phyloP scores from a whole-genome alignment of 768 basidiomycete species.

The Favolaschia claudopus region DNA sequence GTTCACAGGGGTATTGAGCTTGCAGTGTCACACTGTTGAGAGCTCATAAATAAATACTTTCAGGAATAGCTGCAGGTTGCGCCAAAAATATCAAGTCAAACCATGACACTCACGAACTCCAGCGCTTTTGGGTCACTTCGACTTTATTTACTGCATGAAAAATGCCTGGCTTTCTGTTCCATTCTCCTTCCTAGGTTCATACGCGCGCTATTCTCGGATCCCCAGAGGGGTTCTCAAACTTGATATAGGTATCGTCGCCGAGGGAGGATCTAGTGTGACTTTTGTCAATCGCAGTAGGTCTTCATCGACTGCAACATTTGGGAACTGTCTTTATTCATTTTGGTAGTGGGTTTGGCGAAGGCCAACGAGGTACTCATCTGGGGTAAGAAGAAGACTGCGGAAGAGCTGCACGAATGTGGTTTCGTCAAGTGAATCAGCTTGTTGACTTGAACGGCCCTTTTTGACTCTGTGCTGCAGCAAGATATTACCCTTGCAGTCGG shows the following conservation, averaged over 20 bases:
- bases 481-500: slow-evolving; percentile 63
- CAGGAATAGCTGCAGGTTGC: slow-evolving; percentile 78
- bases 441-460: slow-evolving; percentile 4
- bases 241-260: slow-evolving; percentile 65
- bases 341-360: slow-evolving; percentile 73
- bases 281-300: slow-evolving; percentile 70
- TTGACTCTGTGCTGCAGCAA: slow-evolving; percentile 45
- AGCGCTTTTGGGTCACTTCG: slow-evolving; percentile 78
- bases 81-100: too few species aligned
- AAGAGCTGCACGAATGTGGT: slow-evolving; percentile 64
- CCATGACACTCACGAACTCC: neutral
- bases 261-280: slow-evolving; percentile 73
- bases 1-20: slow-evolving; percentile 48
- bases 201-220: slow-evolving; percentile 9
- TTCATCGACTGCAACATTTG: neutral
- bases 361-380: slow-evolving; percentile 78
- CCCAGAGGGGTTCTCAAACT: slow-evolving; percentile 4
- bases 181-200: slow-evolving; percentile 68
- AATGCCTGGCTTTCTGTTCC: slow-evolving; percentile 69
- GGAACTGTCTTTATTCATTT: neutral
- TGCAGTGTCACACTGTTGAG: too few species aligned
- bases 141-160: slow-evolving; percentile 75
- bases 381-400: slow-evolving; percentile 69
- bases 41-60: neutral
- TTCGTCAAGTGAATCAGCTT: slow-evolving; percentile 65